Percentiles rank a stretch among this genome's conserved stretches.
phyloP scores from a whole-genome alignment of 2,329 filamentous ascomycete species.

The Venturia pyrina region DNA sequence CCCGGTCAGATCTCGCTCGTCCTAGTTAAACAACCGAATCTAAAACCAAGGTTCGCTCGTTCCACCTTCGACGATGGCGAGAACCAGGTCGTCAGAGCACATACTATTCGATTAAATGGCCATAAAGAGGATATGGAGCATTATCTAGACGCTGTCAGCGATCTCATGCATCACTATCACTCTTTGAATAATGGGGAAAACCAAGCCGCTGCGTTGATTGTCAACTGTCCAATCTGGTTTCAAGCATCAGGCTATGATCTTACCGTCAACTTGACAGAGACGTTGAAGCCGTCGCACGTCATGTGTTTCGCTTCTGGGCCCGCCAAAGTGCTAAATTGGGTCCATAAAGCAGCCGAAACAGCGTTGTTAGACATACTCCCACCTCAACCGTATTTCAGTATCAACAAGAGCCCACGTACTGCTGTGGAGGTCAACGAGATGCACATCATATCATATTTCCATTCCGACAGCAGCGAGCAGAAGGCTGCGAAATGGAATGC shows the following conservation, averaged over 20 bases:
- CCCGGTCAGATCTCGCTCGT: constrained; percentile 8
- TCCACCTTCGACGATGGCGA: not conserved
- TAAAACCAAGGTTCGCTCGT: not conserved
- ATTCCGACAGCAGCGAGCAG: not conserved
- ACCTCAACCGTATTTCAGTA: constrained; percentile 1
- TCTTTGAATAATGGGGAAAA: not conserved
- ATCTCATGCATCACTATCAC: not conserved
- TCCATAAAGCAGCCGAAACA: not conserved
- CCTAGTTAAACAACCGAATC: not conserved
- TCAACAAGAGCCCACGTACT: not conserved
- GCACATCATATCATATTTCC: constrained; percentile 7
- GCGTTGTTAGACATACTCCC: not conserved
- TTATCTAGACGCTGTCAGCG: not conserved
- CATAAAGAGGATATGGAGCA: constrained; percentile 1
- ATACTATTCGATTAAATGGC: constrained; percentile 6
- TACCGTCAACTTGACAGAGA: not conserved
- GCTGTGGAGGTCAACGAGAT: constrained; percentile 1
- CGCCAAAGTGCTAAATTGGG: not conserved
- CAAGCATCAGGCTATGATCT: constrained; percentile 6
- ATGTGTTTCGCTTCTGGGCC: not conserved
- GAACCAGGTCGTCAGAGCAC: not conserved
- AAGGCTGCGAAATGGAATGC: not conserved
- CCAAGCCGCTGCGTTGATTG: not conserved
- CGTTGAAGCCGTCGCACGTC: constrained; percentile 1
- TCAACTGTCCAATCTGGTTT: constrained; percentile 4